A percentile compares a stretch with the other conserved stretches of the same genome.
Evolutionary conservation across 805 yeast species (phyloP).

Genomic region (Tetrapisispora fleetii): DNA sequence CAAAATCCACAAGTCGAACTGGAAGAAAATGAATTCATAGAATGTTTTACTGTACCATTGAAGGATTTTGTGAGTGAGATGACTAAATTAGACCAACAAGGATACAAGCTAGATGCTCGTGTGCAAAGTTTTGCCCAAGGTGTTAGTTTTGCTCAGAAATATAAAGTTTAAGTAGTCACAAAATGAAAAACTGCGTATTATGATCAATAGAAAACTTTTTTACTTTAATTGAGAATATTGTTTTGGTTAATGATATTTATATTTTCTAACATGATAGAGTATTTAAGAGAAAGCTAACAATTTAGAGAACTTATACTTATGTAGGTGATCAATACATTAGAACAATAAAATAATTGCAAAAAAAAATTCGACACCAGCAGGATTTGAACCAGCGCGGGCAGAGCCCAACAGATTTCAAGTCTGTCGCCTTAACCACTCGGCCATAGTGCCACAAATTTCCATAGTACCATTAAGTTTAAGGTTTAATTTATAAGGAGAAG

Average conservation of each 20-base stretch:
- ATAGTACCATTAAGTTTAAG: not conserved
- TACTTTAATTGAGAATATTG: not conserved
- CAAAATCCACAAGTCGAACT: constrained; percentile 58
- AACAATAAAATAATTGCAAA: not conserved
- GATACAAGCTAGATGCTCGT: constrained; percentile 77
- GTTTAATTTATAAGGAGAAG: too few species aligned
- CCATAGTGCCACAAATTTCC: constrained; percentile 27
- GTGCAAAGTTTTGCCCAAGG: constrained; percentile 84
- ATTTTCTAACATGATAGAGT: too few species aligned
- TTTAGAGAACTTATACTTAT: too few species aligned
- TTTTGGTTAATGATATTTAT: too few species aligned
- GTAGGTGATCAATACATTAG: not conserved
- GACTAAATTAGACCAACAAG: constrained; percentile 44
- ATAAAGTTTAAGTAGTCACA: constrained; percentile 7
- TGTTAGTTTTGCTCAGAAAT: constrained; percentile 43
- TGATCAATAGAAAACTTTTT: not conserved
- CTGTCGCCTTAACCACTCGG: constrained; percentile 40
- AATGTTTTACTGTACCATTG: constrained; percentile 68
- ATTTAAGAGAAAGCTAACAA: too few species aligned
- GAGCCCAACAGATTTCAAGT: constrained; percentile 37
- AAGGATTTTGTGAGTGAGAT: constrained; percentile 46
- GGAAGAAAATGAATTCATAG: constrained; percentile 90
- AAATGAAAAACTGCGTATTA: not conserved
- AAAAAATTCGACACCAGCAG: constrained; percentile 33
- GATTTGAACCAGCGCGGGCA: constrained; percentile 39